Evolutionary conservation across 2,329 filamentous ascomycete genomes (phyloP).

Genomic region (Helotiales sp.): DNA sequence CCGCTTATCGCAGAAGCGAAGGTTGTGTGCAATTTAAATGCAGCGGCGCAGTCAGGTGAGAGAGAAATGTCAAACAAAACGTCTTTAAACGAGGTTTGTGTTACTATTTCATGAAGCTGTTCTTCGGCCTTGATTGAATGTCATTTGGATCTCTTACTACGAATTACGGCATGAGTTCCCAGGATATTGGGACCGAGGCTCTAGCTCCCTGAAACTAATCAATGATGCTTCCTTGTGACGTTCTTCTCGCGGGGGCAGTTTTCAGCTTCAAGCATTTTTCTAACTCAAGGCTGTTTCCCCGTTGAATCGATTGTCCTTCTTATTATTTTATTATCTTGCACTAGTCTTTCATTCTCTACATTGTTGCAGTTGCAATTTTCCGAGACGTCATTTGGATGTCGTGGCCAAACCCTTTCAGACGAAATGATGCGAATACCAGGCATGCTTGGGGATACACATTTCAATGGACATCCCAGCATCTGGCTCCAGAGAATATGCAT

Average conservation of each 20-base stretch:
- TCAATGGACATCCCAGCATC: conserved; percentile 69
- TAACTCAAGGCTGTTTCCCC: background rate
- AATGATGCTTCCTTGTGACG: conserved; percentile 21
- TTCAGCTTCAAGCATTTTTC: background rate
- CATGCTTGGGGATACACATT: conserved; percentile 68
- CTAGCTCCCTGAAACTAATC: conserved; percentile 6
- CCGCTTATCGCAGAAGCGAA: conserved; percentile 5
- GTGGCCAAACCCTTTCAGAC: conserved; percentile 33
- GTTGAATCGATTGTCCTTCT: background rate
- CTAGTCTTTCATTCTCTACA: background rate
- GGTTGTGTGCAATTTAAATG: background rate
- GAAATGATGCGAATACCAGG: conserved; percentile 35
- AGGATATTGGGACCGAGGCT: background rate
- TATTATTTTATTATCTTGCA: background rate
- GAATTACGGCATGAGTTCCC: too few relatives aligned
- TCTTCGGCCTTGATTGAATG: too few relatives aligned
- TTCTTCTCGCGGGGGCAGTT: background rate
- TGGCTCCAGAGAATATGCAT: conserved; percentile 61
- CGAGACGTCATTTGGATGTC: conserved; percentile 10
- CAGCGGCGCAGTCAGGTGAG: background rate
- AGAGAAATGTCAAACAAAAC: background rate
- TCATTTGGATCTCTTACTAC: too few relatives aligned
- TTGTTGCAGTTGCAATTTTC: background rate
- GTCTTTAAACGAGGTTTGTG: background rate
- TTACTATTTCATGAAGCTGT: too few relatives aligned